Base-by-base conservation (phyloP, 2,329 filamentous ascomycete genomes). In the Sporothrix humicola region DNA sequence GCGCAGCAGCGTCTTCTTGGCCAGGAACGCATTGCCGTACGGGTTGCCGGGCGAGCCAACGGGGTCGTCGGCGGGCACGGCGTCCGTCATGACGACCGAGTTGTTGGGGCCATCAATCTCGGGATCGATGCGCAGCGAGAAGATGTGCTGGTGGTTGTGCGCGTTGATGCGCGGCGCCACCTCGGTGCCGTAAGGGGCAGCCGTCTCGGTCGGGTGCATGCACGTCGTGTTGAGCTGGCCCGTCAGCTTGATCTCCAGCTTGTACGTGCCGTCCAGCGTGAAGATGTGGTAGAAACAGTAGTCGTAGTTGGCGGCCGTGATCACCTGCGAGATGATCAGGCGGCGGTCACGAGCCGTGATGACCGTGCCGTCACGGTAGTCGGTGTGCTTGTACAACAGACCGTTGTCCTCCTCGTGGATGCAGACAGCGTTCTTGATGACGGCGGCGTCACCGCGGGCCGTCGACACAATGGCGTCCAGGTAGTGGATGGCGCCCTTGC, bases 231-330 rank as follows among this genome's bases (percentile, higher is more conserved):
- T 97, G 70, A 98, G 85, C 80, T 97, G 97, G 69, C 95, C 94
- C 0, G 94, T 97, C 52, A 97, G 89, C 82, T 95, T 93, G 81
- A 97, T 93, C 81, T 98, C 94, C 15, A 95, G 91, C 83, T 97
- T 94, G 77, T 97, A 91, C 0, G 94, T 97, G 52, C 94, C 95
- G 78, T 97, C 95, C 82, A 96, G 94, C 79, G 85, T 77, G 71
- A 77, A 77, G 56, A 74, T 77, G 23, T 68, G 66, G 72, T 37
- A 74, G 76, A 82, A 68, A 80, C 82, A 1, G 82, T 98, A 98
- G 81, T 98, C 95, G 83, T 98, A 98, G 85, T 98, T 98, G 37
- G 95, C 95, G 0, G 95, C 95, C 0, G 95, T 98, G 83, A 98
- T 97, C 79, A 97, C 92, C 78, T 97, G 94, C 76, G 94, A 94